Percentiles rank a stretch among this genome's conserved stretches.
Conservation (phyloP, 2,329 filamentous ascomycete species). For the Colletotrichum tropicale region DNA sequence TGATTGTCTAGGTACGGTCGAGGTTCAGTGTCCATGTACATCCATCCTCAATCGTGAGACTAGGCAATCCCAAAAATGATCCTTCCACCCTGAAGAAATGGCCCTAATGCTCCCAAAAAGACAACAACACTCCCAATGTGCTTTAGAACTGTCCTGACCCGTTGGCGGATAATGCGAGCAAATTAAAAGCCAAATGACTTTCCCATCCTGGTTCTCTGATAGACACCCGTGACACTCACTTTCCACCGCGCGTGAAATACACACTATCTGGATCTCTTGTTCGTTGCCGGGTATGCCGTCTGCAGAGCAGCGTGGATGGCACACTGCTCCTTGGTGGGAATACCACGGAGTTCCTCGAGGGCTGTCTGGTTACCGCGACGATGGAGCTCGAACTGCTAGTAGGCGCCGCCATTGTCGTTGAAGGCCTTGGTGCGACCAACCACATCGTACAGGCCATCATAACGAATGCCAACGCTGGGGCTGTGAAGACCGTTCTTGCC, state of each 20-base stretch:
- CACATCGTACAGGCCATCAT: background rate
- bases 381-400: background rate
- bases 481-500: fast-evolving
- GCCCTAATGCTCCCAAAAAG: background rate
- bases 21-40: background rate
- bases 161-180: background rate
- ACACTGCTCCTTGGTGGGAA: background rate
- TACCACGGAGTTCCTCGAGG: background rate
- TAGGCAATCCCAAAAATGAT: background rate
- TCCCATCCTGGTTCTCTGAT: background rate
- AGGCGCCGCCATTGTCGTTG: background rate
- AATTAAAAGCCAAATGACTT: background rate
- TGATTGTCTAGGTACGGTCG: background rate
- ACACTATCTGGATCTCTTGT: background rate
- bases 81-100: background rate
- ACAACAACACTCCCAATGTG: background rate
- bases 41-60: background rate
- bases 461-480: fast-evolving
- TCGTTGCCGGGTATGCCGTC: background rate
- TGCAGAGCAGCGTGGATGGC: background rate
- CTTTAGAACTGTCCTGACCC: background rate
- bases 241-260: background rate
- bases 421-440: background rate
- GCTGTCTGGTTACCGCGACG: fast-evolving
- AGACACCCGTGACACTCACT: background rate